Evolutionary conservation across 2,329 filamentous ascomycete species (phyloP).

Genomic region (Cytospora piceicola): DNA sequence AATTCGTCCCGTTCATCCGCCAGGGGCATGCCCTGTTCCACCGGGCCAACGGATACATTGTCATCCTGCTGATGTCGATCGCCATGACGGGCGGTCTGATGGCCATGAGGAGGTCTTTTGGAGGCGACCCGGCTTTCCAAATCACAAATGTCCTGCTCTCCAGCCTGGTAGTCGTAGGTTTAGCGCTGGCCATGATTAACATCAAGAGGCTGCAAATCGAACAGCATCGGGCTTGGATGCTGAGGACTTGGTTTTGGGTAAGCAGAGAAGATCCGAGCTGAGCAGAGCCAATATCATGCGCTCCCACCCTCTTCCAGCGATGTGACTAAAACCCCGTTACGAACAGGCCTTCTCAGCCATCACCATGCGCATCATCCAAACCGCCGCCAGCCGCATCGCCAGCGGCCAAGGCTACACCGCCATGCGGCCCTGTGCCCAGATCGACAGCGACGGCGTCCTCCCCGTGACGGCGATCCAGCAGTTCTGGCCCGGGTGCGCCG

Average conservation of each 20-base stretch:
- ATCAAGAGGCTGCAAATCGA: slow-evolving; percentile 65
- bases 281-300: no score
- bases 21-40: slow-evolving; percentile 58
- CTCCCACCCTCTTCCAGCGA: no score
- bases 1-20: slow-evolving; percentile 53
- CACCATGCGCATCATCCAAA: slow-evolving; percentile 54
- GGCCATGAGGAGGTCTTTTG: slow-evolving; percentile 55
- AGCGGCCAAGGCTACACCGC: slow-evolving; percentile 38
- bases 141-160: slow-evolving; percentile 47
- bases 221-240: slow-evolving; percentile 67
- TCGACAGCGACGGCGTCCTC: slow-evolving; percentile 45
- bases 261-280: background rate
- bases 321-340: background rate
- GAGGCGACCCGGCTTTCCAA: slow-evolving; percentile 58
- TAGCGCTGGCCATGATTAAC: slow-evolving; percentile 56
- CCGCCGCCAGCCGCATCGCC: slow-evolving; percentile 47
- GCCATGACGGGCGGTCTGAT: slow-evolving; percentile 56
- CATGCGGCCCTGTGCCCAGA: slow-evolving; percentile 50
- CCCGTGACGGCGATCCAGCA: slow-evolving; percentile 37
- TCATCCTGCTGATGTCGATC: slow-evolving; percentile 52
- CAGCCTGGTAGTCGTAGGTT: slow-evolving; percentile 48
- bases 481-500: slow-evolving; percentile 50
- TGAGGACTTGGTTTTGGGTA: slow-evolving; percentile 57
- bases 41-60: slow-evolving; percentile 62
- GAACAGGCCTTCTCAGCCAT: slow-evolving; percentile 54